phyloP scores from a whole-genome alignment of 1,284 basidiomycete species.

The Ustilago shanxiensis region DNA sequence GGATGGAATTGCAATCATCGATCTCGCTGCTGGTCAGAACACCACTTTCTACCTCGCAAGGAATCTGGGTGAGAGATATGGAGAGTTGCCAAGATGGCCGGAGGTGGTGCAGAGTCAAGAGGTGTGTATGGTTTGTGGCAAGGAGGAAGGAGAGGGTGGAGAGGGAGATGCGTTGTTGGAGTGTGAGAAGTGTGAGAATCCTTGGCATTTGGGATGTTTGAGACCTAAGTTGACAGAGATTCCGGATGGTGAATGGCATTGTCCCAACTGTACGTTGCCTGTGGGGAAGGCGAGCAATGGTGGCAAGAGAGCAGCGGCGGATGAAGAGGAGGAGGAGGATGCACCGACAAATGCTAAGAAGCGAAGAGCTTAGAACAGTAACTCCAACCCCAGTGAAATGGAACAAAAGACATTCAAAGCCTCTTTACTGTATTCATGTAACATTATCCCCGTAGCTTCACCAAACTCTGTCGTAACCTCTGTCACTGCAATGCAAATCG shows the following conservation, averaged over 20 bases:
- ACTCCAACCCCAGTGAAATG: background rate
- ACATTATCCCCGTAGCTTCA: slow-evolving; percentile 9
- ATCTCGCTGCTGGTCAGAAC: slow-evolving; percentile 85
- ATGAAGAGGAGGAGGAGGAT: slow-evolving; percentile 21
- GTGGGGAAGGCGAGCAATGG: slow-evolving; percentile 15
- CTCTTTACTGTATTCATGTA: slow-evolving; percentile 16
- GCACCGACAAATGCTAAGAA: slow-evolving; percentile 27
- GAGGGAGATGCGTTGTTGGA: slow-evolving; percentile 62
- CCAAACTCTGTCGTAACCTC: background rate
- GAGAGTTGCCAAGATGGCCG: slow-evolving; percentile 65
- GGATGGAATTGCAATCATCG: slow-evolving; percentile 80
- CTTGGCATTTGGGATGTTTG: slow-evolving; percentile 87
- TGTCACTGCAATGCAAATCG: background rate
- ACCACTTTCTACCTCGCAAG: slow-evolving; percentile 80
- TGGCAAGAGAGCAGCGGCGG: slow-evolving; percentile 14
- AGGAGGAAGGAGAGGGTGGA: slow-evolving; percentile 75
- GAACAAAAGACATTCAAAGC: too few species aligned
- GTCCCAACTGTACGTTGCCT: slow-evolving; percentile 49
- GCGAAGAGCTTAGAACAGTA: slow-evolving; percentile 13
- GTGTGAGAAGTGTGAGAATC: slow-evolving; percentile 81
- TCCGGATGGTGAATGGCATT: slow-evolving; percentile 77
- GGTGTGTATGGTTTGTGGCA: slow-evolving; percentile 79
- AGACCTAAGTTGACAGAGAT: slow-evolving; percentile 80
- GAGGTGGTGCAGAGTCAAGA: slow-evolving; percentile 77
- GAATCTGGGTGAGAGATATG: slow-evolving; percentile 74